A percentile compares a stretch with the other conserved stretches of the same genome.
Evolutionary conservation across 2,329 filamentous ascomycete species (phyloP).

Genomic region (Diaporthe velutina): DNA sequence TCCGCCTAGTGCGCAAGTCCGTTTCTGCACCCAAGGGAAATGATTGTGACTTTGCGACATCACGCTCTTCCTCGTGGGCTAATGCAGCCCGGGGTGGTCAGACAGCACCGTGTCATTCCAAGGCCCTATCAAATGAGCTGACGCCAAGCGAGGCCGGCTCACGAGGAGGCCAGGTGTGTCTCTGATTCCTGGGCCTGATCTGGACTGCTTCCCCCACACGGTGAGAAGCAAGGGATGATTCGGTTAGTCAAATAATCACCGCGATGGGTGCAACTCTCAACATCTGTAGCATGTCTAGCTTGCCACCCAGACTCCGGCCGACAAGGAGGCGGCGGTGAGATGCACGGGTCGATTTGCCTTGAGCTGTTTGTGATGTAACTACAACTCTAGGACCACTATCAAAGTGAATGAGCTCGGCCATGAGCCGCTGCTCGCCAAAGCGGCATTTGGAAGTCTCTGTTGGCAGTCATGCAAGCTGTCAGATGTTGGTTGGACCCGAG

Average conservation of each 20-base stretch:
- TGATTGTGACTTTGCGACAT: neutral
- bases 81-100: slow-evolving; percentile 6
- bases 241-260: slow-evolving; percentile 9
- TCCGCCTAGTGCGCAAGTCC: slow-evolving; percentile 13
- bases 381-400: neutral
- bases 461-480: neutral
- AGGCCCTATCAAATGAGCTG: slow-evolving; percentile 18
- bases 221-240: slow-evolving; percentile 11
- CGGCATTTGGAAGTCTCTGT: slow-evolving; percentile 2
- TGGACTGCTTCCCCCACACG: slow-evolving; percentile 17
- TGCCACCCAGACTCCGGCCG: neutral
- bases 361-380: neutral
- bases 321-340: neutral
- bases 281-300: slow-evolving; percentile 1
- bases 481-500: slow-evolving; percentile 26
- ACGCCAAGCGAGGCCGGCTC: slow-evolving; percentile 19
- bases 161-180: slow-evolving; percentile 4
- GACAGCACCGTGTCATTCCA: slow-evolving; percentile 6
- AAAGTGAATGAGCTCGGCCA: neutral
- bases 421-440: neutral
- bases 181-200: slow-evolving; percentile 11
- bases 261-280: neutral
- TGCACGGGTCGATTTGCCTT: neutral
- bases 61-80: slow-evolving; percentile 4
- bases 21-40: neutral